These are phyloP conservation scores for Mrakia frigida DNA, from an alignment of 768 basidiomycete genomes.

Conservation along the genomic window DNA sequence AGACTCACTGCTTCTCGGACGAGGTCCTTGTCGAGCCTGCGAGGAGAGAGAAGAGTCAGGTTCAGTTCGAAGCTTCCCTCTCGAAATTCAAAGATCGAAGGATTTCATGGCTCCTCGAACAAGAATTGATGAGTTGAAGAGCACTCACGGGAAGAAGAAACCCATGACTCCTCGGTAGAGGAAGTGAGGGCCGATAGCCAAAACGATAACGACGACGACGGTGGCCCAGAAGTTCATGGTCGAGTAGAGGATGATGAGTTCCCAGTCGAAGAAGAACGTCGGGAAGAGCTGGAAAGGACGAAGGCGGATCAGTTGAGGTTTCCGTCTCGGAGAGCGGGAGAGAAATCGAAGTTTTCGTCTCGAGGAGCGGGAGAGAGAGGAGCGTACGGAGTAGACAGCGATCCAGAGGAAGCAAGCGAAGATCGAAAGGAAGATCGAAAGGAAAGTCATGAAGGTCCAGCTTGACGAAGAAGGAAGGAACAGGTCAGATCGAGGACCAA, in stretches of 20 bases:
- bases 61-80: neutral
- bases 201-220: constrained; percentile 60
- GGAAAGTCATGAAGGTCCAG: constrained; percentile 52
- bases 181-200: constrained; percentile 69
- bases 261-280: constrained; percentile 65
- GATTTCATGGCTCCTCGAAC: no score
- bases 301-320: neutral
- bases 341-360: neutral
- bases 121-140: neutral
- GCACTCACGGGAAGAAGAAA: constrained; percentile 28
- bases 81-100: no score
- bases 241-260: constrained; percentile 67
- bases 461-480: neutral
- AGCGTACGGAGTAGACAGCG: constrained; percentile 64
- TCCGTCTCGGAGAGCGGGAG: no score
- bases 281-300: constrained; percentile 50
- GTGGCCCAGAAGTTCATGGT: constrained; percentile 79
- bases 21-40: constrained; percentile 69
- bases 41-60: neutral
- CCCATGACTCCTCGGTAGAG: constrained; percentile 23
- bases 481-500: neutral
- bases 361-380: neutral
- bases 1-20: constrained; percentile 63
- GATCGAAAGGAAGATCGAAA: constrained; percentile 40
- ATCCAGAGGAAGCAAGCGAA: constrained; percentile 66